Evolutionary conservation across 73 alveolate species (phyloP), one percentile per base, ranked within the genome.

Genomic region (Tetrahymena elliotti): DNA sequence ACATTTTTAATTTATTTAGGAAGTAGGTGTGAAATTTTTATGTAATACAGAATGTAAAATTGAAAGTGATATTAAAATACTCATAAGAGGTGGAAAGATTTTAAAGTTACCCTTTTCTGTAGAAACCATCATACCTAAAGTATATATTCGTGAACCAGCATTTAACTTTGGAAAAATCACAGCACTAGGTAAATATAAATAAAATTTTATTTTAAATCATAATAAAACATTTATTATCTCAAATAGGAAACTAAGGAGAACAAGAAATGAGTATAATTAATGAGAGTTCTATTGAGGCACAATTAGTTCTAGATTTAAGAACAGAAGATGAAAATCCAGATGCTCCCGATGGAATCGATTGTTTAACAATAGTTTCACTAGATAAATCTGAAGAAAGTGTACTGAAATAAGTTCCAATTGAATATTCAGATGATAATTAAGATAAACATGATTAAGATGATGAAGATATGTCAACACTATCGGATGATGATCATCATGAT

Each of bases 121-220:
- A 16, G 96, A 98, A 94, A 98, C 99, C 0, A 98, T 98, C 3
- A 98, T 98, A 35, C 99, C 99, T 18, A 97, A 97, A 84, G 99
- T 99, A 34, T 97, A 96, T 54, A 99, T 99, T 33, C 98, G 95
- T 37, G 99, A 99, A 93, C 99, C 98, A 31, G 94, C 95, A 33
- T 98, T 99, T 92, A 99, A 99, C 95, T 99, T 98, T 97, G 99
- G 99, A 40, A 99, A 99, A 18, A 98, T 99, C 38, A 98, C 99
- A 5, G 68, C 96, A 0, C 93, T 94, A 18, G 88, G 88, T 68
- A 68, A 22, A 2, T 68, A 41, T 24, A 13, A 22, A 93, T 39
- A 53, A 15, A 3, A 92, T 33, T 93, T 33, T 31, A 93, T 40
- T 0, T 84, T 88, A n/a, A 83, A 34, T 12, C 18, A 33, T 1